Conservation (phyloP, 1,284 basidiomycete species). For the Moesziomyces globuligerus region DNA sequence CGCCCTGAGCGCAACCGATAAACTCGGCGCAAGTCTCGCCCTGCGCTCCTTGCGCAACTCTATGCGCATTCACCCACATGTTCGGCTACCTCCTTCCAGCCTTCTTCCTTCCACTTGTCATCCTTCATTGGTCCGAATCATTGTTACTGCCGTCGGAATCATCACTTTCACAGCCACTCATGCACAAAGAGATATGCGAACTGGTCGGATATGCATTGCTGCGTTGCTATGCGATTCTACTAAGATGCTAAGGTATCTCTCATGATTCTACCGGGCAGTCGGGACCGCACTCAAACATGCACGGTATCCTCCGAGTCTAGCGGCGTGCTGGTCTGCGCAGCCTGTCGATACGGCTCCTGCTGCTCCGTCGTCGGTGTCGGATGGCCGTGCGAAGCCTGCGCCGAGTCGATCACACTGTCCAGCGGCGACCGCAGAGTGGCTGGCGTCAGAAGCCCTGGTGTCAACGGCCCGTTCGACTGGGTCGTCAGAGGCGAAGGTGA, state of each 20-base stretch:
- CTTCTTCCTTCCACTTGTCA: no score
- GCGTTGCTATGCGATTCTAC: background rate
- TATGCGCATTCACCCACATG: background rate
- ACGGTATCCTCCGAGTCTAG: background rate
- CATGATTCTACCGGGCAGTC: no score
- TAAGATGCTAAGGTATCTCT: background rate
- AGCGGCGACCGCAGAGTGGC: constrained; percentile 32
- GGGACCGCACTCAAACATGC: background rate
- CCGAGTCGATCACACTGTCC: constrained; percentile 34
- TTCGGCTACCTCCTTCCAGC: no score
- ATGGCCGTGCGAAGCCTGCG: constrained; percentile 40
- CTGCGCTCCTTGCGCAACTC: no score
- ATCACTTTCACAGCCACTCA: background rate
- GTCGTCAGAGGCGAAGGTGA: constrained; percentile 12
- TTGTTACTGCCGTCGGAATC: no score
- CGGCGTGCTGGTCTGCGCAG: background rate
- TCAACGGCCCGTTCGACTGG: constrained; percentile 16
- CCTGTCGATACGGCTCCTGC: constrained; percentile 5
- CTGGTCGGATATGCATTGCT: background rate
- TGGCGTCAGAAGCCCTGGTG: constrained; percentile 23
- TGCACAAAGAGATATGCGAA: background rate
- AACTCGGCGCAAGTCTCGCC: background rate
- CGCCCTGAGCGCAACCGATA: background rate
- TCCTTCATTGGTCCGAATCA: no score
- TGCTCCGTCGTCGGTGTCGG: constrained; percentile 26